Conservation (phyloP, 2,329 filamentous ascomycete species). For the Pseudonectria foliicola region DNA sequence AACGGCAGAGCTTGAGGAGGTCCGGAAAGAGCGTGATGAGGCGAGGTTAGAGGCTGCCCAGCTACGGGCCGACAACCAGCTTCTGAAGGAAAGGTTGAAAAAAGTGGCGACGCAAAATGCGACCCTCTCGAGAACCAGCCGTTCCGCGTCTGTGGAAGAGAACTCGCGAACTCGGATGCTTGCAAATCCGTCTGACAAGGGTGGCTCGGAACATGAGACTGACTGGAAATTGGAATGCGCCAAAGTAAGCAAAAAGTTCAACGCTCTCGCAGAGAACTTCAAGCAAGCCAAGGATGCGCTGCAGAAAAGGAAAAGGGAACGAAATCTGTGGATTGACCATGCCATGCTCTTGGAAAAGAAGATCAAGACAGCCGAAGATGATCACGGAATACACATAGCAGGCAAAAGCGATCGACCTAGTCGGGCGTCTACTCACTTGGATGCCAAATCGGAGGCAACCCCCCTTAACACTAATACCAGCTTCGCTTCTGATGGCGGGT, state of each 20-base stretch:
- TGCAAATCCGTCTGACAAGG: slow-evolving; percentile 1
- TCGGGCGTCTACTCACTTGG: slow-evolving; percentile 7
- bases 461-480: slow-evolving; percentile 11
- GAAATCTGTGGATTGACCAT: slow-evolving; percentile 39
- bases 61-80: slow-evolving; percentile 30
- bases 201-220: slow-evolving; percentile 5
- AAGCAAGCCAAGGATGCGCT: slow-evolving; percentile 33
- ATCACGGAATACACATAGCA: slow-evolving; percentile 26
- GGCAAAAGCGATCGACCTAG: slow-evolving; percentile 10
- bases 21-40: slow-evolving; percentile 4
- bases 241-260: slow-evolving; percentile 34
- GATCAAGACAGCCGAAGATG: slow-evolving; percentile 36
- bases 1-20: slow-evolving; percentile 30
- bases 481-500: slow-evolving; percentile 16
- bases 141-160: background rate
- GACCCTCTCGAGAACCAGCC: background rate
- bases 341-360: slow-evolving; percentile 36
- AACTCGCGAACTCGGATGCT: background rate
- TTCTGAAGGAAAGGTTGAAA: background rate
- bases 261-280: slow-evolving; percentile 34
- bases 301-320: slow-evolving; percentile 33
- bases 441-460: slow-evolving; percentile 3
- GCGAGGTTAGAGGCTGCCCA: slow-evolving; percentile 34
- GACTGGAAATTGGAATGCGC: slow-evolving; percentile 27
- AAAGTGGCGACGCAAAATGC: background rate